Evolutionary conservation across 2,329 filamentous ascomycete species (phyloP).

Genomic region (Tolypocladium sp.): DNA sequence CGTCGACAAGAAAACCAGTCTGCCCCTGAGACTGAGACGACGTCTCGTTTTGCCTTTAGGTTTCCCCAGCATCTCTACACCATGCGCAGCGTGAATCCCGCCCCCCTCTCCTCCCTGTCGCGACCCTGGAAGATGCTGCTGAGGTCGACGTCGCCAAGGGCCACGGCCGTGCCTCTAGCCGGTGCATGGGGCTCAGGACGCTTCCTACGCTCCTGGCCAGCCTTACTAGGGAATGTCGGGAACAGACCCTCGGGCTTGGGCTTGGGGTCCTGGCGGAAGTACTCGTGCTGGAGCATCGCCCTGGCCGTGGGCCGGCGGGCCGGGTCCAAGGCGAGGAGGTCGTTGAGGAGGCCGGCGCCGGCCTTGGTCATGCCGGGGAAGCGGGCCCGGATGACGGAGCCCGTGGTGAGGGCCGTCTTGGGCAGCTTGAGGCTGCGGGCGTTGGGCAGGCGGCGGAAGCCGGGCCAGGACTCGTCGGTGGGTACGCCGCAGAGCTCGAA

Average conservation of each 20-base stretch:
- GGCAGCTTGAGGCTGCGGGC: constrained; percentile 70
- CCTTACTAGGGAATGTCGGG: constrained; percentile 92
- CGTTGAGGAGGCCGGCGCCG: constrained; percentile 59
- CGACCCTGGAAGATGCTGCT: constrained; percentile 62
- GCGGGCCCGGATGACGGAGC: constrained; percentile 57
- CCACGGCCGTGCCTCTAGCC: constrained; percentile 58
- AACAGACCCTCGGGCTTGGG: constrained; percentile 90
- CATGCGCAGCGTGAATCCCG: constrained; percentile 58
- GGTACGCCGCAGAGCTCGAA: constrained; percentile 86
- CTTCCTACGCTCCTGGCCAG: constrained; percentile 76
- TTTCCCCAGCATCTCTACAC: constrained; percentile 15
- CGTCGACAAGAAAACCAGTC: not conserved
- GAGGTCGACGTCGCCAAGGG: constrained; percentile 52
- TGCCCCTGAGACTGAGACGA: not conserved
- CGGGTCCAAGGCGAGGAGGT: constrained; percentile 69
- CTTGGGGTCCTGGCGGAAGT: constrained; percentile 82
- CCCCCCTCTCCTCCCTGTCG: constrained; percentile 55
- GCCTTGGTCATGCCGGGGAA: constrained; percentile 76
- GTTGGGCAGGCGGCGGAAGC: constrained; percentile 79
- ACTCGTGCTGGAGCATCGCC: constrained; percentile 69
- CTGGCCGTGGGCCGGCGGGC: constrained; percentile 58
- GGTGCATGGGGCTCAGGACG: constrained; percentile 73
- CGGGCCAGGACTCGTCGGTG: constrained; percentile 74
- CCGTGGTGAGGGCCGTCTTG: constrained; percentile 26
- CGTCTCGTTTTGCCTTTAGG: not conserved